Evolutionary conservation across 345 rosid species (phyloP), one percentile per base, ranked within the genome.

Genomic region (Carallia brachiata): DNA sequence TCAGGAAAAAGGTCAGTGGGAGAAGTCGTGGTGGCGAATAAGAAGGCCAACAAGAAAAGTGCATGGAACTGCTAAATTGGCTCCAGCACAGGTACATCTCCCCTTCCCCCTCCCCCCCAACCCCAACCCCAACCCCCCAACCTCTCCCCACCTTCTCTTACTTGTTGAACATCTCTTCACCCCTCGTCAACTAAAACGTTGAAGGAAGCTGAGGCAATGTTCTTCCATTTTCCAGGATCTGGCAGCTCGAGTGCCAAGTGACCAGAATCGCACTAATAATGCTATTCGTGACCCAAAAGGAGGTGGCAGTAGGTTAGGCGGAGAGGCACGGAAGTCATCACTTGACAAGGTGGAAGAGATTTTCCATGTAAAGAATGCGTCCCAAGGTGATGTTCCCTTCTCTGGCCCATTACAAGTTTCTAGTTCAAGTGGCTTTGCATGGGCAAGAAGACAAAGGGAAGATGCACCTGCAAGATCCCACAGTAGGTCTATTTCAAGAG

Each of bases 391-490:
- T 71, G 76, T 87, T 75, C 97, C 93, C 63, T 92, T 87, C 77
- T 90, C 97, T 52, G 96, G 96, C 56, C 97, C 96, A 32, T 79
- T 92, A 61, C 95, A 90, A 80, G 90, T 94, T 70, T 82, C 97
- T 61, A 73, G 82, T 32, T 94, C 97, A 44, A 89, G 88, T 75
- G 97, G 97, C 75, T 94, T 94, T 83, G 92, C 93, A 58, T 92
- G 99, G 99, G 99, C 92, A 34, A 92, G 80, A 80, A 82, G 93
- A 63, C 83, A 77, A 75, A 95, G 83, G 72, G 92, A 86, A 67
- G 88, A 88, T 23, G 79, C 81, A 72, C 81, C 84, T 23, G 36
- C 57, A 70, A 83, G 84, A 75, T 83, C 90, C 39, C 86, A 88
- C 74, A 75, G 58, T 56, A 79, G 91, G 70, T 86, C 97, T 34